Conservation (phyloP, 768 basidiomycete genomes). For the Pulveroboletus sp. region DNA sequence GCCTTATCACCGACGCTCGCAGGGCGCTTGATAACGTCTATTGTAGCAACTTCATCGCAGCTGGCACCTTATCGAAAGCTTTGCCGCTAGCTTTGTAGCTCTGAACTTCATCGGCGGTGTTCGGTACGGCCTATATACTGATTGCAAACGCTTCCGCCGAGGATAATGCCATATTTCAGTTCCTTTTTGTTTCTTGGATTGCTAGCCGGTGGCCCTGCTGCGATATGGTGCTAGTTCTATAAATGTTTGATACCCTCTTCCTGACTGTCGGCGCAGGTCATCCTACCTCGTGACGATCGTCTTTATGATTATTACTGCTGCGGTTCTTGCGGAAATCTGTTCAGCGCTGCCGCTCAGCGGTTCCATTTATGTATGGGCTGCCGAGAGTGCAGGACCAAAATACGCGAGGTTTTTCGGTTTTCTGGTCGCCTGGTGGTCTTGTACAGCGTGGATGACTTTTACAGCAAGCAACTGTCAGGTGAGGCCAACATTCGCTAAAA, state of each 20-base stretch:
- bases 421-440: conserved; percentile 90
- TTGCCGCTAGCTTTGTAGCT: conserved; percentile 85
- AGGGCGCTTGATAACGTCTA: conserved; percentile 1
- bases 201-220: conserved; percentile 81
- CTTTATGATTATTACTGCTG: conserved; percentile 86
- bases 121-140: conserved; percentile 41
- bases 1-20: neutral
- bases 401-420: conserved; percentile 86
- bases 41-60: conserved; percentile 77
- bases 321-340: conserved; percentile 85
- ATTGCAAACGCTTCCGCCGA: conserved; percentile 5
- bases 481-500: conserved; percentile 15
- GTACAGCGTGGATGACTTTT: conserved; percentile 96
- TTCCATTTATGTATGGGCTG: conserved; percentile 94
- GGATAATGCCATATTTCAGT: conserved; percentile 33
- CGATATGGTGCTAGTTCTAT: conserved; percentile 56
- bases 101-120: conserved; percentile 88
- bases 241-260: neutral
- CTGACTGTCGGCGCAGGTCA: conserved; percentile 53
- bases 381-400: conserved; percentile 86
- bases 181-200: conserved; percentile 78
- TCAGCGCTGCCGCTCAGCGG: conserved; percentile 84
- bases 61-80: conserved; percentile 81
- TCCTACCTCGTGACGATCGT: conserved; percentile 78
- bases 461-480: conserved; percentile 86